Evolutionary conservation across 345 rosid species (phyloP), one percentile per base, ranked within the genome.

Genomic region (Erucastrum elatum): DNA sequence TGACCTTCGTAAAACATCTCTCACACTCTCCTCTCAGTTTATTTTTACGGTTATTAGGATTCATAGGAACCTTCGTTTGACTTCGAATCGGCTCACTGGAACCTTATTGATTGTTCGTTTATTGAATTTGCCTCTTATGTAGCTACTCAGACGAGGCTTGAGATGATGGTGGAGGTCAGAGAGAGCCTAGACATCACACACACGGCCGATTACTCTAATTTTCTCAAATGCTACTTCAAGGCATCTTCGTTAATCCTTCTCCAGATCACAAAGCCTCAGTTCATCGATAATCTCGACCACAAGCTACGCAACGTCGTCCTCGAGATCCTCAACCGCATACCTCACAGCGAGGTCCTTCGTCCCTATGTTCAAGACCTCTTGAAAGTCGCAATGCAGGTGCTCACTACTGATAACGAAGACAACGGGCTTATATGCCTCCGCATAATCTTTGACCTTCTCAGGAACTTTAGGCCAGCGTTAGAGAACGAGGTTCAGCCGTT

Each of bases 351-450:
- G 82, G 99, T 96, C 69, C 94, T 96, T 55, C 93, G 99, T 68
- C 99, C 99, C 17, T 96, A 90, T 79, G 98, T 93, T 83, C 98
- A 89, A 87, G 94, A 96, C 81, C 91, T 96, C 5, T 85, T 96
- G 81, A 93, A 91, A 86, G 92, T 96, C 51, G 91, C 98, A n/a
- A 90, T 96, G 97, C 96, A 96, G 87, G 98, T 96, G 75, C 92
- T 93, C 30, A 91, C 99, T 0, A 76, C 92, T 1, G 99, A 93
- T 72, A 96, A 96, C 74, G 99, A 96, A 77, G 99, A 96, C 46
- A 96, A 96, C 79, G 97, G 99, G 58, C 75, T 96, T 64, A 91
- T 90, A 41, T 96, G 99, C 81, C 91, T 93, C 68, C 90, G 96
- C 13, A 93, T 96, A 58, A 91, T 96, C 71, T 96, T 96, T 71